Base-by-base conservation (phyloP, 768 basidiomycete genomes). In the Tephrocybe sp. region DNA sequence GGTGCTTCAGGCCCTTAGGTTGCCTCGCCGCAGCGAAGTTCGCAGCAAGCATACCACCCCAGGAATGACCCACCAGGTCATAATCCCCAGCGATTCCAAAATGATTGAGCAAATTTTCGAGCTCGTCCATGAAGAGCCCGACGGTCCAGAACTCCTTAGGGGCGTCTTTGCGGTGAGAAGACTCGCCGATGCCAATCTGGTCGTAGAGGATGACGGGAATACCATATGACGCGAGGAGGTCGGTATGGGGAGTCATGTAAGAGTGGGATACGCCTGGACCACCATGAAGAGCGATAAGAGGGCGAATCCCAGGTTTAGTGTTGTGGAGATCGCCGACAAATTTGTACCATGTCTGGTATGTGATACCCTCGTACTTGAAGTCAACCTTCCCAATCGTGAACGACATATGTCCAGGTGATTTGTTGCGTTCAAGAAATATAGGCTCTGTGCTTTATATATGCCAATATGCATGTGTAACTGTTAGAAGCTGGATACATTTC, bases 41-140 rank as follows among this genome's bases (percentile, higher is more conserved):
- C 4, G 66, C 58, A 0, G 65, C 78, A 5, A 83, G 63, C 68
- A 79, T 79, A 4, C 74, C 79, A 6, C 83, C 83, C 80, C 80
- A 81, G 7, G 78, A 80, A 44, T 83, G 80, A 0, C 82, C 83
- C 1, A 75, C 53, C 1, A 83, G 60, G 53, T 75, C 70, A 57
- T 72, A 83, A 33, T 62, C 55, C 5, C 61, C 56, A 10, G 59
- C 42, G 54, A 82, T 71, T 0, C 65, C 69, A 14, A 84, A 66
- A 20, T 76, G 55, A 5, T 56, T 39, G 16, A 83, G 48, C 14
- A 84, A 58, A 44, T 79, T 81, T 26, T 73, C 70, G 36, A 84
- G 74, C 66, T 84, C 78, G 39, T 74, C 74, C 52, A 78, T 60
- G 65, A 80, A 83, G 10, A 84, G 72, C 5, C 76, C 70, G 30